A percentile compares a stretch with the other conserved stretches of the same genome.
Conservation (phyloP, 2,329 filamentous ascomycete genomes). For the Dendryphion nanum region DNA sequence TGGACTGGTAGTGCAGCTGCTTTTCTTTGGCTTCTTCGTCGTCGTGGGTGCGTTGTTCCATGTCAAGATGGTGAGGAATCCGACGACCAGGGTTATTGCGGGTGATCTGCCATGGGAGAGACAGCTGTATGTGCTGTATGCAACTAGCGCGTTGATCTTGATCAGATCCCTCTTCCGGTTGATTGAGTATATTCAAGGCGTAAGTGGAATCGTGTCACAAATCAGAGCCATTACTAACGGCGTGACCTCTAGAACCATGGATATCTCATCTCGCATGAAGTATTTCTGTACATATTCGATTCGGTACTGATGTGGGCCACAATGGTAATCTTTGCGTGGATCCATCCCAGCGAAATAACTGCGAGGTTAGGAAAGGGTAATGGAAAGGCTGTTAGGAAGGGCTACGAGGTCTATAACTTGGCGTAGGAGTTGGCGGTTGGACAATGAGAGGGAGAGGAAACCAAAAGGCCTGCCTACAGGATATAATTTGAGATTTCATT, state of each 20-base stretch:
- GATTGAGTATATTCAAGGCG: constrained; percentile 49
- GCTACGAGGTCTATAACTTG: no score
- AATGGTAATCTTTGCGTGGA: constrained; percentile 30
- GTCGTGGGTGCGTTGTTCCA: constrained; percentile 18
- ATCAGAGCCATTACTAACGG: no score
- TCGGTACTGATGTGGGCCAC: constrained; percentile 44
- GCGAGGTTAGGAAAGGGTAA: no score
- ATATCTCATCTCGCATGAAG: constrained; percentile 44
- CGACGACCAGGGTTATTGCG: not conserved
- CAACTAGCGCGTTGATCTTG: constrained; percentile 47
- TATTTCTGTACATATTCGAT: constrained; percentile 48
- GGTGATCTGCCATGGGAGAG: constrained; percentile 23
- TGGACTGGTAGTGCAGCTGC: constrained; percentile 48
- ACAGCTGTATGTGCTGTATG: constrained; percentile 46
- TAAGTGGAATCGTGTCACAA: no score
- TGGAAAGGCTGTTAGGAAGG: no score
- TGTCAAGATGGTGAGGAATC: constrained; percentile 6
- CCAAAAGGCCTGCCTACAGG: no score
- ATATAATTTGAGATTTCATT: no score
- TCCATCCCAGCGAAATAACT: no score
- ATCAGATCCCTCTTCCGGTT: constrained; percentile 50
- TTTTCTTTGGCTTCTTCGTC: constrained; percentile 52
- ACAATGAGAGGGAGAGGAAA: no score
- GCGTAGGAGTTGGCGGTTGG: no score
- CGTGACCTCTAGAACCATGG: no score